A percentile compares a stretch with the other conserved stretches of the same genome.
These are phyloP conservation scores for Hevea brasiliensis DNA, from an alignment of 345 rosid genomes.

Conservation along the genomic window DNA sequence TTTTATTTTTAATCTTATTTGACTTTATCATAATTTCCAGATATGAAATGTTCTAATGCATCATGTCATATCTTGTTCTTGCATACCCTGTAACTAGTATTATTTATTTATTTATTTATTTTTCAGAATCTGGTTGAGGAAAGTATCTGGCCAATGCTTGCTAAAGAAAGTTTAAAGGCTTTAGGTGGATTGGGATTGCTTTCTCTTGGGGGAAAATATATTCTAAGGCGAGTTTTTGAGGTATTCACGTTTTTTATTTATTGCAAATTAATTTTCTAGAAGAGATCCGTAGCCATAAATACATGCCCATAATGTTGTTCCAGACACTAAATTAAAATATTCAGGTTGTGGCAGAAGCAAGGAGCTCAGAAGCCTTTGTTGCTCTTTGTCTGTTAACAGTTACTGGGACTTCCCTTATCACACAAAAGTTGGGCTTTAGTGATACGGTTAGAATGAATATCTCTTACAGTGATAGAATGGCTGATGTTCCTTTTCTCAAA, in stretches of 20 bases:
- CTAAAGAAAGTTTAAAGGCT: slow-evolving; percentile 83
- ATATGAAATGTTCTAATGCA: too few species aligned
- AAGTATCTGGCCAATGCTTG: slow-evolving; percentile 91
- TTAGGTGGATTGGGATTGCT: slow-evolving; percentile 85
- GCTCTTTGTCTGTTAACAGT: slow-evolving; percentile 93
- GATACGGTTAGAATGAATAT: slow-evolving; percentile 64
- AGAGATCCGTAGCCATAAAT: neutral
- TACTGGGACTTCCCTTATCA: slow-evolving; percentile 87
- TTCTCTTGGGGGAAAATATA: slow-evolving; percentile 84
- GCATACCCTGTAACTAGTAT: too few species aligned
- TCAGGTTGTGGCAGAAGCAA: slow-evolving; percentile 93
- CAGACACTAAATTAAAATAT: slow-evolving; percentile 30
- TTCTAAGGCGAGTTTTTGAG: slow-evolving; percentile 84
- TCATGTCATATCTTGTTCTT: too few species aligned
- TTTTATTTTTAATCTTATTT: too few species aligned
- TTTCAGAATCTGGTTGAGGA: slow-evolving; percentile 60
- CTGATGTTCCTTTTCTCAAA: slow-evolving; percentile 12
- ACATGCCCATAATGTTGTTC: slow-evolving; percentile 8
- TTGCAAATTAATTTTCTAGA: neutral
- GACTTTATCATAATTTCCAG: too few species aligned
- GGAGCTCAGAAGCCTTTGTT: slow-evolving; percentile 95
- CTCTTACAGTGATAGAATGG: slow-evolving; percentile 7
- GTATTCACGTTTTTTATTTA: slow-evolving; percentile 35
- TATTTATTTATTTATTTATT: slow-evolving; percentile 3
- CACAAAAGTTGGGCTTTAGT: slow-evolving; percentile 91